These are phyloP conservation scores for Reutealis trisperma DNA, from an alignment of 345 rosid species.

Conservation along the genomic window DNA sequence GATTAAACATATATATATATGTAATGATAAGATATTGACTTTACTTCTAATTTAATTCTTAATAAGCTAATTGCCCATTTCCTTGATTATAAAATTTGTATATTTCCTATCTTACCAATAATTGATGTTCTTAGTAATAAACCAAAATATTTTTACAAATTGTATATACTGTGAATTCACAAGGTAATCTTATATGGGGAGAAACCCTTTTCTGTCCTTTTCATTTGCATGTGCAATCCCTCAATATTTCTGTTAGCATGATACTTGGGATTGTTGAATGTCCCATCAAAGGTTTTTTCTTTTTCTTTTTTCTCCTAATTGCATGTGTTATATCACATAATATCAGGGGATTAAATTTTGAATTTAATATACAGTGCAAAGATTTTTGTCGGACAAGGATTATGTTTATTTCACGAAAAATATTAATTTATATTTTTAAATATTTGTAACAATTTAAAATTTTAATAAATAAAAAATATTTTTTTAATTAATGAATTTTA, in stretches of 20 bases:
- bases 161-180: not conserved
- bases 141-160: not conserved
- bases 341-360: too few species aligned
- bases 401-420: too few species aligned
- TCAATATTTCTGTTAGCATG: not conserved
- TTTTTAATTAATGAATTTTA: too few species aligned
- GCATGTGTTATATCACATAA: too few species aligned
- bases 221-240: slow-evolving; percentile 28
- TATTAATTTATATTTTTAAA: too few species aligned
- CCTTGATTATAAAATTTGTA: not conserved
- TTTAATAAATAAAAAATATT: too few species aligned
- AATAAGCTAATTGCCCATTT: not conserved
- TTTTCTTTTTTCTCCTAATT: not conserved
- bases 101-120: not conserved
- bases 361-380: too few species aligned
- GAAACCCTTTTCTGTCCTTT: slow-evolving; percentile 10
- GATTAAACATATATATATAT: not conserved
- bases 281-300: slow-evolving; percentile 29
- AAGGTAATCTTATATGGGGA: not conserved
- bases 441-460: too few species aligned
- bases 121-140: not conserved
- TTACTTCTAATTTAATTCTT: not conserved
- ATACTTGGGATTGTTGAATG: slow-evolving; percentile 19
- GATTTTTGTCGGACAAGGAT: too few species aligned
- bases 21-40: slow-evolving; percentile 10